Evolutionary conservation across 345 rosid species (phyloP).

Genomic region (Salix exigua): DNA sequence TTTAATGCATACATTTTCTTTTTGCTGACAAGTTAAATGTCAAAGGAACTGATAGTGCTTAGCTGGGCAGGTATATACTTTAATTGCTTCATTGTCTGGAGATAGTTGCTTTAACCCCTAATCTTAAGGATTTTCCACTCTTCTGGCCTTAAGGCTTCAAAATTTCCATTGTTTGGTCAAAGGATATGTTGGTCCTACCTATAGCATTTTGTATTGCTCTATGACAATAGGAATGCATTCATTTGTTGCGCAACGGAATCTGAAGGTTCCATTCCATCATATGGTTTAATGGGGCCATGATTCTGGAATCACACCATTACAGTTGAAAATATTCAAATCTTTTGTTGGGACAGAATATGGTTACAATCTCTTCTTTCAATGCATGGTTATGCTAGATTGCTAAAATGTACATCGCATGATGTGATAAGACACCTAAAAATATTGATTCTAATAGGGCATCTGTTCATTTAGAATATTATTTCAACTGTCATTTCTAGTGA

Average conservation of each 20-base stretch:
- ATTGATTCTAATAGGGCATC: not conserved
- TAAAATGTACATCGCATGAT: not conserved
- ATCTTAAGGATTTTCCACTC: not conserved
- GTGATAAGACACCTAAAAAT: not conserved
- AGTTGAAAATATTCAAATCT: not conserved
- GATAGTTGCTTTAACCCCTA: not conserved
- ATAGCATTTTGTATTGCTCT: not conserved
- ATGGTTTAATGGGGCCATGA: not conserved
- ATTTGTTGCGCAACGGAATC: not conserved
- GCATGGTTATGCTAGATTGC: not conserved
- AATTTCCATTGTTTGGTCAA: not conserved
- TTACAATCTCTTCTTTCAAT: not conserved
- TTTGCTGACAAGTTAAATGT: not conserved
- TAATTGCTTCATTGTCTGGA: too few relatives aligned
- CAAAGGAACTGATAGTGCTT: not conserved
- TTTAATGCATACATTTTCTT: not conserved
- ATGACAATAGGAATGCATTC: not conserved
- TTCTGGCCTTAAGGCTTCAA: not conserved
- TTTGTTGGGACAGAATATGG: not conserved
- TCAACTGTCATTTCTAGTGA: not conserved
- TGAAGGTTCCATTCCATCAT: not conserved
- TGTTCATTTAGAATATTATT: not conserved
- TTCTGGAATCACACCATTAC: not conserved
- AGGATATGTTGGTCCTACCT: not conserved
- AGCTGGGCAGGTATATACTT: not conserved